phyloP scores from a whole-genome alignment of 2,329 filamentous ascomycete species.

The Colletotrichum viniferum region DNA sequence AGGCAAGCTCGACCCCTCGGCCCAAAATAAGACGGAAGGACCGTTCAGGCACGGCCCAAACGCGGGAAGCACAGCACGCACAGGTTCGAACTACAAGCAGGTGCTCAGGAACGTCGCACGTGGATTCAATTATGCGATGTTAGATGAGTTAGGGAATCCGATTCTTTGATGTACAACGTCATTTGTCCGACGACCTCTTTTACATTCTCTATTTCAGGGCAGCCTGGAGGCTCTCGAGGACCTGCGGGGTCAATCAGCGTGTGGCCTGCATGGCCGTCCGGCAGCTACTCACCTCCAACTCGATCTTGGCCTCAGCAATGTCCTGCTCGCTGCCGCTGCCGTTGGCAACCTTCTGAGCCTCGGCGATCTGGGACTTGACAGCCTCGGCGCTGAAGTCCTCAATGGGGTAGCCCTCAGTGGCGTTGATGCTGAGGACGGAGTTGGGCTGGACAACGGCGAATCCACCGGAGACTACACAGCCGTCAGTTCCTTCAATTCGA shows the following conservation, averaged over 20 bases:
- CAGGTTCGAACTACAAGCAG: neutral
- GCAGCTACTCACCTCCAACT: constrained; percentile 78
- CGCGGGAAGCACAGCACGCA: neutral
- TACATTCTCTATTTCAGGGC: constrained; percentile 75
- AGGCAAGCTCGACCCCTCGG: neutral
- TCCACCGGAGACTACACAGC: constrained; percentile 80
- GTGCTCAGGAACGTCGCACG: constrained; percentile 19
- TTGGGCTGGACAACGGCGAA: constrained; percentile 97
- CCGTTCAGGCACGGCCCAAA: neutral
- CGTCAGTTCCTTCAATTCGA: constrained; percentile 11
- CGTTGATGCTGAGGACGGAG: constrained; percentile 96
- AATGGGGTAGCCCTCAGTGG: constrained; percentile 90
- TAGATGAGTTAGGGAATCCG: constrained; percentile 24
- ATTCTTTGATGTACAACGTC: constrained; percentile 46
- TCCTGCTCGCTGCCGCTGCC: constrained; percentile 95
- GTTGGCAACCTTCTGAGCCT: constrained; percentile 93
- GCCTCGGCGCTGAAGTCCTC: constrained; percentile 96
- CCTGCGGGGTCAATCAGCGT: constrained; percentile 56
- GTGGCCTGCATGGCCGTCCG: neutral
- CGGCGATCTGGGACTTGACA: constrained; percentile 86
- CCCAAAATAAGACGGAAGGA: neutral
- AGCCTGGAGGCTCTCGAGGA: constrained; percentile 83
- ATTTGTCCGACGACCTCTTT: constrained; percentile 35
- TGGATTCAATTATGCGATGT: constrained; percentile 24
- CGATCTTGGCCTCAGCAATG: constrained; percentile 98